phyloP scores from a whole-genome alignment of 805 yeast genomes.

The Lipomyces kockii region DNA sequence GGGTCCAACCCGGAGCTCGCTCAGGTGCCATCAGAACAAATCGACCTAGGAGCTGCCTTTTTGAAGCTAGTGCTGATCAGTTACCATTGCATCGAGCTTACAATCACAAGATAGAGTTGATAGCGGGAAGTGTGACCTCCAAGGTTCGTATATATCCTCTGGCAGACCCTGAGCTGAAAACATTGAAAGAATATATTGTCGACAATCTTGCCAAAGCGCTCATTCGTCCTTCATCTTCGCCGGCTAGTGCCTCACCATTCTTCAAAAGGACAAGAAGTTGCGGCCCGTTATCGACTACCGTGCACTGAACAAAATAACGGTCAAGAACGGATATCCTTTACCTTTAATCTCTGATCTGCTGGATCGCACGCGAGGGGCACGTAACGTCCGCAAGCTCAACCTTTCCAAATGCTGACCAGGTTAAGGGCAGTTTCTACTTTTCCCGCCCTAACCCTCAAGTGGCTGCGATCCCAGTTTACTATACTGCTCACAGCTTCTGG shows the following conservation, averaged over 20 bases:
- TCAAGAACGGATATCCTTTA: conserved; percentile 14
- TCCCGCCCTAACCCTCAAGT: no score
- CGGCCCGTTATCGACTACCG: conserved; percentile 29
- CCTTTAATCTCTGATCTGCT: conserved; percentile 12
- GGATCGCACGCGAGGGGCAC: neutral
- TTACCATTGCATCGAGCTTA: neutral
- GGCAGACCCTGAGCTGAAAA: neutral
- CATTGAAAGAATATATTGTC: neutral
- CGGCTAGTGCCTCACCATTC: conserved; percentile 22
- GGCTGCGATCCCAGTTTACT: no score
- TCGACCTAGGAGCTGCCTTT: neutral
- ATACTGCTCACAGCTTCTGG: no score
- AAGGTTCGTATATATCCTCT: neutral
- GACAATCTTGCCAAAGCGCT: neutral
- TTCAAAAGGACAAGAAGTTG: conserved; percentile 35
- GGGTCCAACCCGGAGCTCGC: neutral
- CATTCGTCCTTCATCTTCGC: neutral
- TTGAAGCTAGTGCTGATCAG: neutral
- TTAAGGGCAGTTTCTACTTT: no score
- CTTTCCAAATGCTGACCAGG: no score
- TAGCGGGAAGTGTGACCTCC: neutral
- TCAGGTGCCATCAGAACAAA: neutral
- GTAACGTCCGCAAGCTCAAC: no score
- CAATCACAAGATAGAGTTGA: neutral
- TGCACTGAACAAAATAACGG: conserved; percentile 10